These are phyloP conservation scores for Pichia paraexigua DNA, from an alignment of 805 yeast genomes.

Conservation along the genomic window DNA sequence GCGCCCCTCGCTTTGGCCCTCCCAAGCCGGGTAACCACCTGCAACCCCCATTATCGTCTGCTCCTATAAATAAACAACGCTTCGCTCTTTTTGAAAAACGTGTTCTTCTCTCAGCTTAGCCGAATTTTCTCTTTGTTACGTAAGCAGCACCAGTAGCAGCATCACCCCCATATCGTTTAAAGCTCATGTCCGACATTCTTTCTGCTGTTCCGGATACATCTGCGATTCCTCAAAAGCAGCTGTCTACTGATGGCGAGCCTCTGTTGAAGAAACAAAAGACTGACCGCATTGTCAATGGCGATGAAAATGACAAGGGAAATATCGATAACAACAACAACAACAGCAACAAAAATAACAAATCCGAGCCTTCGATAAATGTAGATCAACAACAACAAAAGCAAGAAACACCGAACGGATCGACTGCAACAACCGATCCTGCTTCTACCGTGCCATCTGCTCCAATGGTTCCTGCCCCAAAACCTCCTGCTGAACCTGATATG, in stretches of 20 bases:
- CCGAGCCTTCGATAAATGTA: background rate
- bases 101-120: background rate
- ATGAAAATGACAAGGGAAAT: background rate
- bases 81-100: background rate
- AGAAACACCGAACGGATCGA: background rate
- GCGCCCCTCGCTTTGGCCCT: background rate
- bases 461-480: slow-evolving; percentile 63
- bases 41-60: background rate
- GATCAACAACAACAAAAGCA: background rate
- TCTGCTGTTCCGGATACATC: background rate
- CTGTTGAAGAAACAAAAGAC: background rate
- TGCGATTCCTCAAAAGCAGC: background rate
- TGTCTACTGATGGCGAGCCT: background rate
- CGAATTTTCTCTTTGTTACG: background rate
- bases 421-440: background rate
- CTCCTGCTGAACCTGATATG: slow-evolving; percentile 68
- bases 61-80: background rate
- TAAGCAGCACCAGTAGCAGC: background rate
- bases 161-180: background rate
- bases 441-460: slow-evolving; percentile 14
- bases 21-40: background rate
- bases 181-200: background rate
- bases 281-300: background rate
- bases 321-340: background rate
- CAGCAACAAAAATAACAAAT: background rate